These are phyloP conservation scores for Lachancea fermentati DNA, from an alignment of 805 yeast genomes.

Conservation along the genomic window DNA sequence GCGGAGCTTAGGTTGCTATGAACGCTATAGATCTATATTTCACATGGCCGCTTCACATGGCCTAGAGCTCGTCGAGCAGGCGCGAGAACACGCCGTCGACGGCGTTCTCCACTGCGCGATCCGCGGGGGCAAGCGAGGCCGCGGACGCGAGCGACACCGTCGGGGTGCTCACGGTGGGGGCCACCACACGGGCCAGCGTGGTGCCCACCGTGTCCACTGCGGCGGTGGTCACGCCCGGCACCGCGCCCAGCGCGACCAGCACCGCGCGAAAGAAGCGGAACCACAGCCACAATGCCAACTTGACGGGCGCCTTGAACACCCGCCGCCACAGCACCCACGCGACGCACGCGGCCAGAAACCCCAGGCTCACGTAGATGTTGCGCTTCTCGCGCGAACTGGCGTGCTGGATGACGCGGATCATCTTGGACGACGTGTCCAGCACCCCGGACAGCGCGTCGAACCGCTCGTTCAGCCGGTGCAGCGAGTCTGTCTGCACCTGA, in stretches of 20 bases:
- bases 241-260: conserved; percentile 24
- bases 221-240: conserved; percentile 7
- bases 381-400: conserved; percentile 32
- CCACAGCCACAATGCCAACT: conserved; percentile 27
- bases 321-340: conserved; percentile 34
- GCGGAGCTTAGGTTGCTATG: no score
- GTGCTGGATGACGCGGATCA: conserved; percentile 28
- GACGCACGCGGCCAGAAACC: conserved; percentile 25
- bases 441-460: conserved; percentile 28
- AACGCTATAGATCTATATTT: no score
- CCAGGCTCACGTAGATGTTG: conserved; percentile 29
- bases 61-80: conserved; percentile 10
- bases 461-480: conserved; percentile 28
- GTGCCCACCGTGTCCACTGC: background rate
- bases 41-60: no score
- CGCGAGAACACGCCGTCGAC: conserved; percentile 8
- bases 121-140: background rate
- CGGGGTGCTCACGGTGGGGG: conserved; percentile 25
- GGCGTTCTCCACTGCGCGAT: conserved; percentile 5
- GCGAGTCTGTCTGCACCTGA: conserved; percentile 27
- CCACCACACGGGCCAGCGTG: conserved; percentile 18
- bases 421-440: conserved; percentile 24
- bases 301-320: conserved; percentile 29
- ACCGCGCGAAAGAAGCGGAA: conserved; percentile 36
- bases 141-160: no score